A percentile compares a stretch with the other conserved stretches of the same genome.
Conservation (phyloP, 1,284 basidiomycete species). For the Apiotrichum domesticum region DNA sequence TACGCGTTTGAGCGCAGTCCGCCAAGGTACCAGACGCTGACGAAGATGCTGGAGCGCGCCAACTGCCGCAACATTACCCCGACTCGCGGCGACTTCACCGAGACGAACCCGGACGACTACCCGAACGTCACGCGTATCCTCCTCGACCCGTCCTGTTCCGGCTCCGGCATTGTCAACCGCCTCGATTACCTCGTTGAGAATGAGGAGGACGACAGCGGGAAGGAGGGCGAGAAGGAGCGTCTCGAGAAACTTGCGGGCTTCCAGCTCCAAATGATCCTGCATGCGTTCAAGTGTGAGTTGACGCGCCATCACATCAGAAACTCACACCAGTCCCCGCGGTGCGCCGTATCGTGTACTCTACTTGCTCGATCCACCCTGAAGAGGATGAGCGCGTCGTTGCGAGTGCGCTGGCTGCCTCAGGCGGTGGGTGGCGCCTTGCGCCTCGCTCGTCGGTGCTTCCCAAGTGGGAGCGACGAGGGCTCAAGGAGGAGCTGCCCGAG, state of each 20-base stretch:
- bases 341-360: conserved; percentile 84
- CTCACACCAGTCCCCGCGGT: conserved; percentile 54
- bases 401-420: conserved; percentile 59
- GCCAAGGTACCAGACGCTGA: conserved; percentile 69
- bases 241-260: conserved; percentile 76
- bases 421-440: conserved; percentile 60
- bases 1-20: conserved; percentile 81
- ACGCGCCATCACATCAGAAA: neutral
- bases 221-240: conserved; percentile 49
- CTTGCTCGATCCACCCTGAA: conserved; percentile 81
- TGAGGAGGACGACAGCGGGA: conserved; percentile 1
- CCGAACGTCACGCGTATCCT: conserved; percentile 72
- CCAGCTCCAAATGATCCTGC: conserved; percentile 85
- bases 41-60: conserved; percentile 73
- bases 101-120: conserved; percentile 61
- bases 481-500: conserved; percentile 56
- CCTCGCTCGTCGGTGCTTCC: conserved; percentile 62
- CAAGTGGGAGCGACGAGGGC: conserved; percentile 69
- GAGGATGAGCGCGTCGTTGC: conserved; percentile 85
- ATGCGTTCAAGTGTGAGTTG: conserved; percentile 82
- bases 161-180: conserved; percentile 84
- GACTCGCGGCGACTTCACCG: conserved; percentile 69
- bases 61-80: conserved; percentile 70
- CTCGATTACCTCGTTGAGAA: conserved; percentile 66
- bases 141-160: conserved; percentile 88